Percentiles rank a stretch among this genome's conserved stretches.
Conservation (phyloP, 106 monocot genomes). For the Dendrobium nobile region DNA sequence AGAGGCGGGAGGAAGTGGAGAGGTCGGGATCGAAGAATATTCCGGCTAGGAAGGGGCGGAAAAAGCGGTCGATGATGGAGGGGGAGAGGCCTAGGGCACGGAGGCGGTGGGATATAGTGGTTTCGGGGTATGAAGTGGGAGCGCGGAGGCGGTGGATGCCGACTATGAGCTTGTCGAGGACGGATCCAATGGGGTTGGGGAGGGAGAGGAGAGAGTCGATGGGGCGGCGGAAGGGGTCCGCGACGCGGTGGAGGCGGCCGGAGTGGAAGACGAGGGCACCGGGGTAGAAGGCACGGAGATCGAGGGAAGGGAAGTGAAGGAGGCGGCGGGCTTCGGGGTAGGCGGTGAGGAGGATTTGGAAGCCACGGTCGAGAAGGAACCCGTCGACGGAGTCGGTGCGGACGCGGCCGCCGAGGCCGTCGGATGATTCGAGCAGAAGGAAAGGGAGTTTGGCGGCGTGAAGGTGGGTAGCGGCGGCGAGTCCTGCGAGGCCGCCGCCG, state of each 20-base stretch:
- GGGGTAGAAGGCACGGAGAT: constrained; percentile 66
- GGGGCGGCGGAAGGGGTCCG: constrained; percentile 77
- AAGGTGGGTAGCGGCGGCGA: constrained; percentile 77
- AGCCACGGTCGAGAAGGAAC: constrained; percentile 94
- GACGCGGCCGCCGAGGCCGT: constrained; percentile 78
- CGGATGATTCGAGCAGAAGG: constrained; percentile 76
- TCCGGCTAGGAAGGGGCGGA: constrained; percentile 85
- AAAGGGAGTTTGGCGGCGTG: constrained; percentile 58
- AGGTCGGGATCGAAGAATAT: constrained; percentile 89
- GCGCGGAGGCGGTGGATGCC: constrained; percentile 52
- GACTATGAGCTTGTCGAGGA: constrained; percentile 65
- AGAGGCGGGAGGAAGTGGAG: constrained; percentile 69
- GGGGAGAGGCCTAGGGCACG: constrained; percentile 42
- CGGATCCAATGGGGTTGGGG: constrained; percentile 63
- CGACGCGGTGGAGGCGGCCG: constrained; percentile 53
- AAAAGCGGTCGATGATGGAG: constrained; percentile 71
- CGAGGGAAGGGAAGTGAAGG: constrained; percentile 62
- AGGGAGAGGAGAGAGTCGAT: constrained; percentile 52
- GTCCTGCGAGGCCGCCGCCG: constrained; percentile 84
- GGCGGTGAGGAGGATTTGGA: constrained; percentile 96
- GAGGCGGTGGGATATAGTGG: constrained; percentile 34
- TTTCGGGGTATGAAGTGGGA: constrained; percentile 33
- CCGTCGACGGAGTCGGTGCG: constrained; percentile 71
- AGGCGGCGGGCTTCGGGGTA: constrained; percentile 58
- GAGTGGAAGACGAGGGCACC: constrained; percentile 64